phyloP scores from a whole-genome alignment of 2,329 filamentous ascomycete species.

The Aspergillus sp. region DNA sequence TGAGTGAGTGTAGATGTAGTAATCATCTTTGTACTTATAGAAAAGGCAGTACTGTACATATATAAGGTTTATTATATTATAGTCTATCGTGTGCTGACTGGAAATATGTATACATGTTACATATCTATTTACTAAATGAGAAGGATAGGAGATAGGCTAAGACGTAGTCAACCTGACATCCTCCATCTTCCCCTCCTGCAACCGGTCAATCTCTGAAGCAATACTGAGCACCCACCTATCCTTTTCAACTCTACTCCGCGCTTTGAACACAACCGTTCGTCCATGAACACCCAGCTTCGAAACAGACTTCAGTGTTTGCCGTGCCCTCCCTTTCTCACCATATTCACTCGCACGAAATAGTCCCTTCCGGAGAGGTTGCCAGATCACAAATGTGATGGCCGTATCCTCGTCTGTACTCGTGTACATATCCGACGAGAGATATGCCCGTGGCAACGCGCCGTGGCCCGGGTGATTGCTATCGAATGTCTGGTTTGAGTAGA shows the following conservation, averaged over 20 bases:
- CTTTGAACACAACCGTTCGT: slow-evolving; percentile 64
- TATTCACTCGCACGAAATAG: slow-evolving; percentile 52
- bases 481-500: slow-evolving; percentile 65
- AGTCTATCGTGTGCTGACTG: background rate
- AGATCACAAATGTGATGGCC: slow-evolving; percentile 68
- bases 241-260: slow-evolving; percentile 63
- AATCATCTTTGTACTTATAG: background rate
- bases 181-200: slow-evolving; percentile 47
- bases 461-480: slow-evolving; percentile 62
- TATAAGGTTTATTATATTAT: background rate
- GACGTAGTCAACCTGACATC: slow-evolving; percentile 47
- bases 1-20: background rate
- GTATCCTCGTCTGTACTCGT: slow-evolving; percentile 64
- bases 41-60: background rate
- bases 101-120: background rate
- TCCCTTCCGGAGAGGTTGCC: slow-evolving; percentile 59
- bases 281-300: slow-evolving; percentile 62
- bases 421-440: slow-evolving; percentile 58
- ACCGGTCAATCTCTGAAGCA: slow-evolving; percentile 64
- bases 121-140: background rate
- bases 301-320: slow-evolving; percentile 56
- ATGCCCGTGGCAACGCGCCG: slow-evolving; percentile 59
- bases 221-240: slow-evolving; percentile 69
- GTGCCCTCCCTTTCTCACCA: slow-evolving; percentile 40
- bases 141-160: background rate